A percentile compares a stretch with the other conserved stretches of the same genome.
Conservation (phyloP, 768 basidiomycete genomes). For the Lepiota subincarnata region DNA sequence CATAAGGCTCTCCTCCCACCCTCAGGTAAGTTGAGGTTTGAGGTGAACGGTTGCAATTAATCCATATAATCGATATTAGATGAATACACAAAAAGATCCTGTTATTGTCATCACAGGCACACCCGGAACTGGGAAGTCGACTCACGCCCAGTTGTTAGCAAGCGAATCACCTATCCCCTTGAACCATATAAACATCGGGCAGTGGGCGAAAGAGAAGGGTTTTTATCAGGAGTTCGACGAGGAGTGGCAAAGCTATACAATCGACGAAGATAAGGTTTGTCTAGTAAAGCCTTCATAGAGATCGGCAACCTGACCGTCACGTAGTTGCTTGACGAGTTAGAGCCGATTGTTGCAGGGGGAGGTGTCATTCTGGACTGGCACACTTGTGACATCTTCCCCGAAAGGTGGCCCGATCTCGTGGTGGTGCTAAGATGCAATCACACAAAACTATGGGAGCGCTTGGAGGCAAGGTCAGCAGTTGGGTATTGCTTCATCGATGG, state of each 20-base stretch:
- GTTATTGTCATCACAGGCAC: slow-evolving; percentile 87
- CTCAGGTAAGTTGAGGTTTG: not conserved
- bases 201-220: slow-evolving; percentile 78
- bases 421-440: slow-evolving; percentile 91
- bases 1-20: not conserved
- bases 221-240: slow-evolving; percentile 86
- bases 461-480: slow-evolving; percentile 75
- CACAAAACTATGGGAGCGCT: slow-evolving; percentile 78
- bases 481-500: slow-evolving; percentile 2
- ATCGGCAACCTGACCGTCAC: slow-evolving; percentile 10
- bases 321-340: slow-evolving; percentile 86
- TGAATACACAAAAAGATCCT: slow-evolving; percentile 35
- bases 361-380: slow-evolving; percentile 94
- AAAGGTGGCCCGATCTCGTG: slow-evolving; percentile 95
- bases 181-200: slow-evolving; percentile 84
- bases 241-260: slow-evolving; percentile 92
- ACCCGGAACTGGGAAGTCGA: slow-evolving; percentile 95
- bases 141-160: slow-evolving; percentile 81
- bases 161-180: slow-evolving; percentile 68
- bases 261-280: slow-evolving; percentile 91
- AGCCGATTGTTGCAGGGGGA: slow-evolving; percentile 62
- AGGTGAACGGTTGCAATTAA: not conserved
- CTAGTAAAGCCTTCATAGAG: not conserved
- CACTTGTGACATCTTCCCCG: slow-evolving; percentile 89
- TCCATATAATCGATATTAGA: not conserved